phyloP scores from a whole-genome alignment of 176 grass and related monocot species.

The Themeda triandra region DNA sequence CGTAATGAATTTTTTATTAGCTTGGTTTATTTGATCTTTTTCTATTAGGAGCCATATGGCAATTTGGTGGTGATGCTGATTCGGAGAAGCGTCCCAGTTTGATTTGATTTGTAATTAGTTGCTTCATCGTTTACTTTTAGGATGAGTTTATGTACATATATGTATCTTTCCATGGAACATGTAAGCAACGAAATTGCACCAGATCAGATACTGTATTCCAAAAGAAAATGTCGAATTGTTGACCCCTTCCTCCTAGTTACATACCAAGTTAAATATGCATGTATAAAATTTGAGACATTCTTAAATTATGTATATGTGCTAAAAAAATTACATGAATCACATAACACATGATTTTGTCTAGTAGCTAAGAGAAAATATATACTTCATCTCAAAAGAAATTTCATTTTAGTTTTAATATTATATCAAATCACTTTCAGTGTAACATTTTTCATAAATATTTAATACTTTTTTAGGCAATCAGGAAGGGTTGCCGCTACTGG shows the following conservation, averaged over 20 bases:
- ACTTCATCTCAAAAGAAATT: too few relatives aligned
- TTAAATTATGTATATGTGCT: background rate
- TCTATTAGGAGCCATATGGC: background rate
- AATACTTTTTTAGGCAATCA: too few relatives aligned
- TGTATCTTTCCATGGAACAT: background rate
- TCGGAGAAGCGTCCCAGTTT: background rate
- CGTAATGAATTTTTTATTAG: background rate
- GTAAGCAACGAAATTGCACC: constrained; percentile 1
- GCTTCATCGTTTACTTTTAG: background rate
- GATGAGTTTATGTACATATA: background rate
- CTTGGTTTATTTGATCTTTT: background rate
- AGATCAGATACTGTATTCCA: background rate
- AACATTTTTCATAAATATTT: too few relatives aligned
- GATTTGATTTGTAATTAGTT: background rate
- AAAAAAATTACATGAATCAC: background rate
- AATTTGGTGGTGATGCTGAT: background rate
- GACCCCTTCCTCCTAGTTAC: background rate
- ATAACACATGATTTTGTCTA: too few relatives aligned
- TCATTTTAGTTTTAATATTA: too few relatives aligned
- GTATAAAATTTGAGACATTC: background rate
- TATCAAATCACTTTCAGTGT: too few relatives aligned
- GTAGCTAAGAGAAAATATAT: too few relatives aligned
- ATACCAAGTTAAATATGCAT: background rate
- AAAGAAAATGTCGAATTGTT: constrained; percentile 7
- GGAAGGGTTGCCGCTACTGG: too few relatives aligned